A percentile compares a stretch with the other conserved stretches of the same genome.
Conservation (phyloP, 305 asterid genomes). For the Coffea humblotiana region DNA sequence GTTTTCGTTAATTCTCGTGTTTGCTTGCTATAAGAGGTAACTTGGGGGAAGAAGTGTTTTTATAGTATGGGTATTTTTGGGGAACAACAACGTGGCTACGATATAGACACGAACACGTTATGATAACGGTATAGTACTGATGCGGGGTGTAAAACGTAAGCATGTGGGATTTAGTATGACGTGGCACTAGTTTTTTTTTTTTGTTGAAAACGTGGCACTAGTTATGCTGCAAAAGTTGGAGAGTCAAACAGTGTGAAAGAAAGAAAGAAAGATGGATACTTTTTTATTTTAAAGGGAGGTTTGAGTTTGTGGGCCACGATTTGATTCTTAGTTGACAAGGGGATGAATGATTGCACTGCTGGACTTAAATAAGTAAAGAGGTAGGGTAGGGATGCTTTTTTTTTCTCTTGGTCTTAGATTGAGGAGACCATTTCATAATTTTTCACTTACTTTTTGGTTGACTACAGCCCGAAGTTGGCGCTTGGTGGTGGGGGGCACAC, state of each 20-base stretch:
- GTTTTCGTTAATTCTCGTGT: not conserved
- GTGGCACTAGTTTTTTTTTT: too few species aligned
- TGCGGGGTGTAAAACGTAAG: not conserved
- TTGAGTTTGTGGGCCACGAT: too few species aligned
- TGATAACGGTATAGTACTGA: not conserved
- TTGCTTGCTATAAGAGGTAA: not conserved
- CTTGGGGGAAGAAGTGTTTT: not conserved
- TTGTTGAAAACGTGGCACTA: too few species aligned
- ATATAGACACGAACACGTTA: conserved; percentile 11
- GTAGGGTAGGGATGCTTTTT: too few species aligned
- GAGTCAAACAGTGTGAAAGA: too few species aligned
- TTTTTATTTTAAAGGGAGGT: too few species aligned
- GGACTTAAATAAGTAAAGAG: too few species aligned
- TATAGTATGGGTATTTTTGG: not conserved
- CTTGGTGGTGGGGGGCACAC: not conserved
- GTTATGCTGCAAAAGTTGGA: too few species aligned
- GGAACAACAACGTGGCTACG: not conserved
- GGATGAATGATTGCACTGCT: too few species aligned
- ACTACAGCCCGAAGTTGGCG: not conserved
- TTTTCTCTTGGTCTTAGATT: not conserved
- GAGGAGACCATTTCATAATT: not conserved
- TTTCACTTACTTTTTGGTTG: not conserved
- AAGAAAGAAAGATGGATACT: too few species aligned
- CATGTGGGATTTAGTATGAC: not conserved
- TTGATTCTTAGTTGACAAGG: too few species aligned